Conservation (phyloP, 805 yeast species). For the Ogataea naganishii region DNA sequence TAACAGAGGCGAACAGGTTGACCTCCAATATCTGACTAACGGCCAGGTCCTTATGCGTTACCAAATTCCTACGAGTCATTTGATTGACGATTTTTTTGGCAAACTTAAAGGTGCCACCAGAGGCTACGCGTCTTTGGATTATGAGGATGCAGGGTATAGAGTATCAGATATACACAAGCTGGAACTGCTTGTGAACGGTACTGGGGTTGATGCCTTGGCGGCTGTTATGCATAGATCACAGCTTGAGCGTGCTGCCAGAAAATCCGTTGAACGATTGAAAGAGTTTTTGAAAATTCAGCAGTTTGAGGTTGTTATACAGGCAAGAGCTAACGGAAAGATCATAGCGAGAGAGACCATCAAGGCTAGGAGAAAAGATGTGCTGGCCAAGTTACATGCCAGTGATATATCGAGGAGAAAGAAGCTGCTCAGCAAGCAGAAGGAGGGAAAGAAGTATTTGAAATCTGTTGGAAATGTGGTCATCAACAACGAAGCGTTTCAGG, state of each 20-base stretch:
- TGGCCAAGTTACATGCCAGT: constrained; percentile 87
- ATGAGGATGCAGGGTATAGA: constrained; percentile 86
- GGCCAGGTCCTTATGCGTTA: constrained; percentile 80
- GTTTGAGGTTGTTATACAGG: constrained; percentile 90
- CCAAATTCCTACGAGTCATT: constrained; percentile 75
- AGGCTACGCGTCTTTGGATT: constrained; percentile 92
- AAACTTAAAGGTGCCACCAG: constrained; percentile 80
- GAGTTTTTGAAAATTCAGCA: constrained; percentile 74
- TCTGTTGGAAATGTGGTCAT: constrained; percentile 71
- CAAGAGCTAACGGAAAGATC: constrained; percentile 69
- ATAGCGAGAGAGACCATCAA: constrained; percentile 90
- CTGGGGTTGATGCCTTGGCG: constrained; percentile 84
- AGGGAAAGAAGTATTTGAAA: constrained; percentile 83
- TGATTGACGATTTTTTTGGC: constrained; percentile 94
- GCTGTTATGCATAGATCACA: constrained; percentile 82
- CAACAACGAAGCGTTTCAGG: constrained; percentile 81
- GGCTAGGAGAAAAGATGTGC: constrained; percentile 91
- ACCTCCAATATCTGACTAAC: constrained; percentile 63
- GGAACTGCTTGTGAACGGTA: constrained; percentile 85
- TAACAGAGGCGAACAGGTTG: constrained; percentile 77
- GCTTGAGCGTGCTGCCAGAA: constrained; percentile 63
- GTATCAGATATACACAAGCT: constrained; percentile 76
- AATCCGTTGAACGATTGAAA: constrained; percentile 77
- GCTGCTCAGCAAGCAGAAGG: constrained; percentile 80
- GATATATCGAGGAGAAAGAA: constrained; percentile 88